A percentile compares a stretch with the other conserved stretches of the same genome.
Conservation (phyloP, 192 early-diverging fungal genomes). For the Mortierella antarctica region DNA sequence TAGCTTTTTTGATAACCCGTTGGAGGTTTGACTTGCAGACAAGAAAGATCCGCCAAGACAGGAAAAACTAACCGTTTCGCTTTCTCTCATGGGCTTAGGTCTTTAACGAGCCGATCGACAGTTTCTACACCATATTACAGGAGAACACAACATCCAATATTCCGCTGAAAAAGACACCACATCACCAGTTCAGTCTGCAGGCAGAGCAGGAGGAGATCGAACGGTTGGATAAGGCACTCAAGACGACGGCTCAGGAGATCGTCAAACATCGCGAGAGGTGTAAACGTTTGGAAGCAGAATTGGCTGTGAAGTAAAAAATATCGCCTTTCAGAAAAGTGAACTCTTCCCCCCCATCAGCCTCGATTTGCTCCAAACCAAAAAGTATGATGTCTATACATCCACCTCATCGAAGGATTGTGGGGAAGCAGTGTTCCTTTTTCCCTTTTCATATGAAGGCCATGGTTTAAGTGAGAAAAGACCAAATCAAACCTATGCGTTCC, state of each 20-base stretch:
- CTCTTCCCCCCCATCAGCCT: background rate
- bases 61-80: background rate
- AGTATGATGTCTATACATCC: background rate
- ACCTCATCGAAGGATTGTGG: background rate
- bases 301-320: slow-evolving; percentile 13
- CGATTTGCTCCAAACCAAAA: slow-evolving; percentile 1
- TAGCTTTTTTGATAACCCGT: background rate
- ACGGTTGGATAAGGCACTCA: slow-evolving; percentile 65
- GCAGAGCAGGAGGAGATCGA: slow-evolving; percentile 78
- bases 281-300: slow-evolving; percentile 37
- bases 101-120: slow-evolving; percentile 87
- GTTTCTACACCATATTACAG: slow-evolving; percentile 70
- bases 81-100: slow-evolving; percentile 56
- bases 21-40: background rate
- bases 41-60: background rate
- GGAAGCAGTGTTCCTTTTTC: too few relatives aligned
- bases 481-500: slow-evolving; percentile 22
- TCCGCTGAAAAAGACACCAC: slow-evolving; percentile 57
- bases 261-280: slow-evolving; percentile 31
- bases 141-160: slow-evolving; percentile 58
- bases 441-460: background rate
- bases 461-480: background rate
- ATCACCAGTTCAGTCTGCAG: slow-evolving; percentile 65
- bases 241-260: slow-evolving; percentile 38
- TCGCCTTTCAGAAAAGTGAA: background rate